These are phyloP conservation scores for Beauveria bassiana DNA, from an alignment of 2,329 filamentous ascomycete genomes.

Conservation along the genomic window DNA sequence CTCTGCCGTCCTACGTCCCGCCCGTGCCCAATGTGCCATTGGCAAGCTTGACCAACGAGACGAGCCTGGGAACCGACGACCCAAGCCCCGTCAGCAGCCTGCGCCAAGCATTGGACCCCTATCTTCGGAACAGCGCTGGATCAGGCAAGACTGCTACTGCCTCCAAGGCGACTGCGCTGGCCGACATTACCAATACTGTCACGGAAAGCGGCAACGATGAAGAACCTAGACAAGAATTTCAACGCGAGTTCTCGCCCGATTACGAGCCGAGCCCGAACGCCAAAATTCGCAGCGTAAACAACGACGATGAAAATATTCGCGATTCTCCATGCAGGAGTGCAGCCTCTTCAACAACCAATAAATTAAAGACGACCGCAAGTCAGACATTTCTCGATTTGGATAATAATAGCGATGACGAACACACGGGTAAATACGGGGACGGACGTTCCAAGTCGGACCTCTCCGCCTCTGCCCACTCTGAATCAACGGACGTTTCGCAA, in stretches of 20 bases:
- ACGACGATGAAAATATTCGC: constrained; percentile 29
- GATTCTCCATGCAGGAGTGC: constrained; percentile 21
- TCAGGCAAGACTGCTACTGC: constrained; percentile 16
- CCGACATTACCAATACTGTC: constrained; percentile 20
- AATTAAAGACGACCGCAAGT: constrained; percentile 16
- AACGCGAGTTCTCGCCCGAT: constrained; percentile 63
- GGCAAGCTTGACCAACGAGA: constrained; percentile 17
- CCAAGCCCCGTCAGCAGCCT: constrained; percentile 71
- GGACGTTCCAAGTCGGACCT: neutral
- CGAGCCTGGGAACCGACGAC: constrained; percentile 20
- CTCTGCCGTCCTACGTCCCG: constrained; percentile 42
- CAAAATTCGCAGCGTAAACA: constrained; percentile 58
- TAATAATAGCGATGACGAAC: constrained; percentile 35
- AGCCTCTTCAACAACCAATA: constrained; percentile 22
- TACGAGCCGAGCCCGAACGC: constrained; percentile 67
- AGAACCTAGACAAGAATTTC: constrained; percentile 27
- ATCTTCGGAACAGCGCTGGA: constrained; percentile 41
- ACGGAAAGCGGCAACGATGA: constrained; percentile 16
- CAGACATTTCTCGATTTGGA: constrained; percentile 46
- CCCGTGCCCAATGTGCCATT: constrained; percentile 30
- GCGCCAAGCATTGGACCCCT: constrained; percentile 81
- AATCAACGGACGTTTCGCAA: constrained; percentile 3
- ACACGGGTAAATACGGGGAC: neutral
- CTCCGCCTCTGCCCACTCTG: neutral
- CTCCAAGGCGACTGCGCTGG: constrained; percentile 19